Percentiles rank a stretch among this genome's conserved stretches.
phyloP scores from a whole-genome alignment of 2,329 filamentous ascomycete species.

The Aspergillus tanneri region DNA sequence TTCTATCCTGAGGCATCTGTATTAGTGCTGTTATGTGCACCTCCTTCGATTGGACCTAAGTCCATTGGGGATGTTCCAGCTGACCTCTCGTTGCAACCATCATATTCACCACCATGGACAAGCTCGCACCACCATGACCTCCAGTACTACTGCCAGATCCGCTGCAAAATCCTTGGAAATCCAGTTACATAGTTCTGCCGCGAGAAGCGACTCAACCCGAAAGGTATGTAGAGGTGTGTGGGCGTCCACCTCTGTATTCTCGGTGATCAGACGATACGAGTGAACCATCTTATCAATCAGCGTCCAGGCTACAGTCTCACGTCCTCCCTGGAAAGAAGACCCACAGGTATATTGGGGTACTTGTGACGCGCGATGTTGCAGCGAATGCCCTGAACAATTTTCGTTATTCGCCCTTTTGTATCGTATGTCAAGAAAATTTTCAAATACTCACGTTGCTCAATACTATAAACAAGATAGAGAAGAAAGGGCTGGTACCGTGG shows the following conservation, averaged over 20 bases:
- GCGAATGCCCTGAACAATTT: too few species aligned
- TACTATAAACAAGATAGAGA: too few species aligned
- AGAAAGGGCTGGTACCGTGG: too few species aligned
- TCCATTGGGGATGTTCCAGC: not conserved
- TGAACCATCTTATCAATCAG: not conserved
- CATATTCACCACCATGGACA: not conserved
- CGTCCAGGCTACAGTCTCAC: not conserved
- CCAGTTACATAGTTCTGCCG: constrained; percentile 29
- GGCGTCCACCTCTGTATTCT: not conserved
- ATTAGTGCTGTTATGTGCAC: too few species aligned
- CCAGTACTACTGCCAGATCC: constrained; percentile 27
- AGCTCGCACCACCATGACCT: constrained; percentile 24
- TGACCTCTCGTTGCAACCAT: not conserved
- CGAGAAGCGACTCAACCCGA: constrained; percentile 28
- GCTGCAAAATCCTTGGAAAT: constrained; percentile 24
- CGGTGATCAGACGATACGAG: not conserved
- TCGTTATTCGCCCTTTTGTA: too few species aligned
- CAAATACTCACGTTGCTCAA: too few species aligned
- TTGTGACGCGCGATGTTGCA: too few species aligned
- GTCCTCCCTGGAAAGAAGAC: not conserved
- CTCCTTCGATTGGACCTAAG: too few species aligned
- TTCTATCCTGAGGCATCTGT: too few species aligned
- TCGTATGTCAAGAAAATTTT: too few species aligned
- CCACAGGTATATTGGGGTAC: too few species aligned
- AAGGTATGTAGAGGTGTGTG: constrained; percentile 20